Base-by-base conservation (phyloP, 495 filamentous ascomycete genomes). In the Penicillium paradoxum region DNA sequence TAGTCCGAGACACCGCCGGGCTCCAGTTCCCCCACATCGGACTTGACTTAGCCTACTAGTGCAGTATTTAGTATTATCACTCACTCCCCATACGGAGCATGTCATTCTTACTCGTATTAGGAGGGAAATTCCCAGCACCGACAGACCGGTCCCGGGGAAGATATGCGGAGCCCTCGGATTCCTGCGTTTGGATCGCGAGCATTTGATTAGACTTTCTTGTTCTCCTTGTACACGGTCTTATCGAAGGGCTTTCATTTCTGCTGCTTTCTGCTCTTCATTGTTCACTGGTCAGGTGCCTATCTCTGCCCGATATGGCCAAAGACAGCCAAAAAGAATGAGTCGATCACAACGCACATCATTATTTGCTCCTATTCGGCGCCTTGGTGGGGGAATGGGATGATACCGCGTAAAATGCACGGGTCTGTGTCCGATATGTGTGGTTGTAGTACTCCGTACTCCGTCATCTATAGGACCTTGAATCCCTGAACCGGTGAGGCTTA, bases 151-250 rank as follows among this genome's bases (percentile, higher is more conserved):
- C 59, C 60, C 56, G 51, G 67, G 67, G 62, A 62, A 58, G 51
- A 50, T 47, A 56, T 64, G 59, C 63, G 69, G 66, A 67, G 62
- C 60, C 56, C 53, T 54, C 55, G 53, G 56, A 64, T 66, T 59
- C 54, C 32, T 55, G 63, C 55, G 56, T 60, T 65, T 65, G 54
- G 59, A 58, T 60, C 59, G 47, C 47, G 44, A 51, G 51, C 40
- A 34, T 37, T 55, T 44, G 41, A 46, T 34, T 32, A 38, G 33
- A 47, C 49, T 55, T 58, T 39, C 49, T 43, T 53, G 32, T 39
- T 40, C 34, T 37, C 22, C 30, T 15, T 49, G 46, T 38, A 38
- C 19, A 33, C 10, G 6, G 25, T 18, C 18, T 29, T 48, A 51
- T 54, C 44, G 40, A 44, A 30, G 2, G 13, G n/a, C n/a, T n/a